phyloP scores from a whole-genome alignment of 352 stramenopile genomes.

The Phytophthora parvispora region DNA sequence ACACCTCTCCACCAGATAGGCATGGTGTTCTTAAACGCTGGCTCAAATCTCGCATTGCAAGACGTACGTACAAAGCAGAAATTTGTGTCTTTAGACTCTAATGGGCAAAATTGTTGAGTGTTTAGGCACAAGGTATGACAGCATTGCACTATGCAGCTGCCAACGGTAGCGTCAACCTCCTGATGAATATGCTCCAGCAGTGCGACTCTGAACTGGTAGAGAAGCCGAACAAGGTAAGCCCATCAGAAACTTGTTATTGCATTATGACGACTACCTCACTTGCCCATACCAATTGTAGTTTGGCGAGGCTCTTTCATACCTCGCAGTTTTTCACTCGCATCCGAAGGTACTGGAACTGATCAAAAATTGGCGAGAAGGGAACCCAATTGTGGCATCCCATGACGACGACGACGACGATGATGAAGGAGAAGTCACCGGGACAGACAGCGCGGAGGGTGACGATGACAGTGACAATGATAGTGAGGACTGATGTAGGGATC shows the following conservation, averaged over 20 bases:
- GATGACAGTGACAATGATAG: constrained; percentile 36
- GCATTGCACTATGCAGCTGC: constrained; percentile 73
- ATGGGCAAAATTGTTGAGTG: neutral
- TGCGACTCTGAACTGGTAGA: constrained; percentile 64
- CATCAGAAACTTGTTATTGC: too few species aligned
- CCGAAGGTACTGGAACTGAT: constrained; percentile 47
- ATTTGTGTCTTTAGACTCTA: neutral
- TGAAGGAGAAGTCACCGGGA: too few species aligned
- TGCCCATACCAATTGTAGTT: too few species aligned
- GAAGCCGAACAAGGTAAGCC: constrained; percentile 67
- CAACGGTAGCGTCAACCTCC: constrained; percentile 64
- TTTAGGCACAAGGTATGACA: constrained; percentile 77
- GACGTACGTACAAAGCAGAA: constrained; percentile 50
- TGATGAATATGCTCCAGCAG: constrained; percentile 73
- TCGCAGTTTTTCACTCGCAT: constrained; percentile 55
- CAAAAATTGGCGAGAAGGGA: constrained; percentile 52
- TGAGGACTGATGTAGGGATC: constrained; percentile 18
- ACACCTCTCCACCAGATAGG: constrained; percentile 71
- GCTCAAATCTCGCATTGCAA: constrained; percentile 61
- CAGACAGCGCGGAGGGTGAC: constrained; percentile 17
- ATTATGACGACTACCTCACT: too few species aligned
- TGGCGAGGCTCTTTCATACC: constrained; percentile 62
- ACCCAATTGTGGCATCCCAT: constrained; percentile 32
- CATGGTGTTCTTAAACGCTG: constrained; percentile 82
- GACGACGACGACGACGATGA: constrained; percentile 19